Base-by-base conservation (phyloP, 495 filamentous ascomycete species). In the Hypoxylon fragiforme region DNA sequence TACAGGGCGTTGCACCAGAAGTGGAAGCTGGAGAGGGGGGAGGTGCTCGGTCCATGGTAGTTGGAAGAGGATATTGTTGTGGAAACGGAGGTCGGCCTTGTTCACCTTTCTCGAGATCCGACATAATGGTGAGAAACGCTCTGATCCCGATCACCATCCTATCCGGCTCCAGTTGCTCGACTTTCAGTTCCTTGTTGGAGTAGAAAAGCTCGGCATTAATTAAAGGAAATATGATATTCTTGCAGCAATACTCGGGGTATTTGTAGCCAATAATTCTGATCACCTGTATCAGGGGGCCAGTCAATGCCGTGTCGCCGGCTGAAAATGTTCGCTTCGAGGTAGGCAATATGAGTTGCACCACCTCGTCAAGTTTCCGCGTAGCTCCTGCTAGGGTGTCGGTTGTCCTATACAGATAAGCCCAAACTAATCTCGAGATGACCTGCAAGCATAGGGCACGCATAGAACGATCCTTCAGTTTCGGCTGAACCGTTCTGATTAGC, bases 111-210 rank as follows among this genome's bases (percentile, higher is more conserved):
- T 97, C 94, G n/a, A 97, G 71, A 69, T 99, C 94, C 1, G 87
- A 78, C 86, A 97, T 91, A 35, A 97, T 88, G 8, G 87, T 86
- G 5, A 99, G 77, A 63, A 97, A 99, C 7, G 94, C 86, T 42
- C 89, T 82, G 50, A 99, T 99, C 8, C 92, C 94, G 63, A 99
- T 88, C 7, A 97, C 90, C 77, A 97, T 96, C 64, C 87, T 88
- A 65, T 99, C 94, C 0, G 94, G 94, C 43, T 97, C 94, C 60
- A 99, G 84, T 62, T 94, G 89, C 64, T 97, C 92, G 40, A 95
- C 87, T 64, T 84, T 90, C 49, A 94, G 73, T 21, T 96, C 91
- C 65, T 82, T 86, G 22, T 87, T 85, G 22, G 83, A 79, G 1
- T 82, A 81, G 64, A 98, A 91, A 22, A 89, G 73, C 31, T 99